Evolutionary conservation across 1,284 basidiomycete genomes (phyloP).

Genomic region (Heterobasidion parviporum): DNA sequence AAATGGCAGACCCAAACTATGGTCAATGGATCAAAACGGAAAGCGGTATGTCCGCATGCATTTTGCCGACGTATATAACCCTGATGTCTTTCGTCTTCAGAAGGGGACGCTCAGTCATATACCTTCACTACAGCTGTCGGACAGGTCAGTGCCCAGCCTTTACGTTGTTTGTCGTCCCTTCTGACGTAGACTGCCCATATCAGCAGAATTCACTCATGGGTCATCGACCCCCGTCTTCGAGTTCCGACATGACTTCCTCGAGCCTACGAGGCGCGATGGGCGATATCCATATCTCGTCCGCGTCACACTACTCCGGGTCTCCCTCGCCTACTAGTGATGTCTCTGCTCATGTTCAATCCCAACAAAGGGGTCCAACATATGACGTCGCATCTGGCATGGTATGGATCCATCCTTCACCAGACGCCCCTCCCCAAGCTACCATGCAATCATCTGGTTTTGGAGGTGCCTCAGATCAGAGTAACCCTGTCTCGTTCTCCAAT

Average conservation of each 20-base stretch:
- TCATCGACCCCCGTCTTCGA: slow-evolving; percentile 21
- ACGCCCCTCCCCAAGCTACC: slow-evolving; percentile 6
- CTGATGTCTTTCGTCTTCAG: neutral
- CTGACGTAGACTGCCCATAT: neutral
- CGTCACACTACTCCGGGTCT: slow-evolving; percentile 21
- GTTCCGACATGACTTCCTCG: slow-evolving; percentile 35
- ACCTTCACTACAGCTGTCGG: neutral
- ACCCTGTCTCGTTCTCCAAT: slow-evolving; percentile 9
- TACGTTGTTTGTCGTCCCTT: neutral
- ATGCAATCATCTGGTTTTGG: slow-evolving; percentile 9
- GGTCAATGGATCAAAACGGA: slow-evolving; percentile 12
- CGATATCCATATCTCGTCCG: slow-evolving; percentile 34
- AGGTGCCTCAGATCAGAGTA: slow-evolving; percentile 2
- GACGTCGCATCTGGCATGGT: slow-evolving; percentile 12
- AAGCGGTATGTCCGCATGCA: slow-evolving; percentile 5
- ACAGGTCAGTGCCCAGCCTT: neutral
- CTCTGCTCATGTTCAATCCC: slow-evolving; percentile 5
- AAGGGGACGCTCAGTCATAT: neutral
- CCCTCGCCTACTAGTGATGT: slow-evolving; percentile 23
- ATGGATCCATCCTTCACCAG: slow-evolving; percentile 12
- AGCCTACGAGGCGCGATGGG: slow-evolving; percentile 59
- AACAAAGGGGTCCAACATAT: slow-evolving; percentile 9
- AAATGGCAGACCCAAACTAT: slow-evolving; percentile 11
- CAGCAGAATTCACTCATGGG: neutral
- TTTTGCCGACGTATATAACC: neutral